phyloP scores from a whole-genome alignment of 768 basidiomycete species.

The Russula ochroleuca region DNA sequence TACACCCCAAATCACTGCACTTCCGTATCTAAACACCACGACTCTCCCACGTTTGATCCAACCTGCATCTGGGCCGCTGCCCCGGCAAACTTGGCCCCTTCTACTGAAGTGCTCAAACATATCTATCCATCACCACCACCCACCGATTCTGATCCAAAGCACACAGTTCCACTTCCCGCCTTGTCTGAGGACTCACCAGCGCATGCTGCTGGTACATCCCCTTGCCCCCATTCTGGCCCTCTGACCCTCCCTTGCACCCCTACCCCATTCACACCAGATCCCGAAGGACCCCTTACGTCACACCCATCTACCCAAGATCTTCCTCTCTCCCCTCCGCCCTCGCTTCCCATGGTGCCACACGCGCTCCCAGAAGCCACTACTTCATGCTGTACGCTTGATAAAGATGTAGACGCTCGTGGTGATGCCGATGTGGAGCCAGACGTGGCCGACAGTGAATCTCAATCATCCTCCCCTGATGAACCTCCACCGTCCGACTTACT shows the following conservation, averaged over 20 bases:
- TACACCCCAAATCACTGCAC: conserved; percentile 23
- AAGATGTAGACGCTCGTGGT: background rate
- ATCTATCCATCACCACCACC: conserved; percentile 27
- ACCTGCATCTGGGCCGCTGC: conserved; percentile 6
- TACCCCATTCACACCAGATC: background rate
- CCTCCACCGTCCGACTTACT: conserved; percentile 10
- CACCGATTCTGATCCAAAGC: conserved; percentile 29
- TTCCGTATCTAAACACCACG: conserved; percentile 20
- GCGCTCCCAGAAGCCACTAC: conserved; percentile 18
- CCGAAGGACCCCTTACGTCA: conserved; percentile 22
- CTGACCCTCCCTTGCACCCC: conserved; percentile 9
- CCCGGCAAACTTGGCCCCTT: background rate
- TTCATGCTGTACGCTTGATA: conserved; percentile 4
- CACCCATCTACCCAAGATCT: conserved; percentile 15
- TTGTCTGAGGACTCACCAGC: conserved; percentile 19
- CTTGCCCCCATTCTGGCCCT: background rate
- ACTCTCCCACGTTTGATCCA: conserved; percentile 22
- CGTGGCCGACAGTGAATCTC: background rate
- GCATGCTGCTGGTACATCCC: background rate
- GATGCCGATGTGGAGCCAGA: conserved; percentile 11
- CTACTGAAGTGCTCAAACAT: conserved; percentile 15
- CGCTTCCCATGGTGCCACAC: conserved; percentile 25
- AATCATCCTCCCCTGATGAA: conserved; percentile 19
- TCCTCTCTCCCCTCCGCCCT: conserved; percentile 27
- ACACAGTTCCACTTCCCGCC: conserved; percentile 27